phyloP scores from a whole-genome alignment of 2,329 filamentous ascomycete species.

The Fusarium phyllophilum region DNA sequence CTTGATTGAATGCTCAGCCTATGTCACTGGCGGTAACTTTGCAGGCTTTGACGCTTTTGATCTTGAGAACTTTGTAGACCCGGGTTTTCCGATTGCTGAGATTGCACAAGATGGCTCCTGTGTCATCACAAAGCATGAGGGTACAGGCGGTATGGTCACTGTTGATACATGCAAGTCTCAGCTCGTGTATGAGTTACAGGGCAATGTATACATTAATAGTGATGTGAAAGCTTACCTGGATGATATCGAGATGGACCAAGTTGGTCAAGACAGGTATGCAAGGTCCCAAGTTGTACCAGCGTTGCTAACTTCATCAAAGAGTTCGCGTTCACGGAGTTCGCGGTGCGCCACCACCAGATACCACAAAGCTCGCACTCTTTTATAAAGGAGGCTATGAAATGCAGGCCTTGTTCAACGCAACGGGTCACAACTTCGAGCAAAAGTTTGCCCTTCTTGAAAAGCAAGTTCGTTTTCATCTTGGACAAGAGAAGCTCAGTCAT shows the following conservation, averaged over 20 bases:
- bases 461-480: background rate
- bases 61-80: background rate
- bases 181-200: background rate
- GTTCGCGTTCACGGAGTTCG: background rate
- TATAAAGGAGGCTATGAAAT: background rate
- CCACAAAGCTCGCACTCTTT: background rate
- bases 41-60: background rate
- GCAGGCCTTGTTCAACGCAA: background rate
- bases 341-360: background rate
- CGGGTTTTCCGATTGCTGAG: background rate
- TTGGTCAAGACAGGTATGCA: background rate
- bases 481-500: background rate
- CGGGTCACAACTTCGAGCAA: background rate
- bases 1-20: background rate
- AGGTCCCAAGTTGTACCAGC: too few relatives aligned
- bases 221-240: background rate
- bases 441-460: background rate
- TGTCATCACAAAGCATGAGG: background rate
- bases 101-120: background rate
- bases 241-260: background rate
- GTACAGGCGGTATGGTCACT: background rate
- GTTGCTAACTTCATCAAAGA: background rate
- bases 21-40: background rate
- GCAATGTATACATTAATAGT: background rate
- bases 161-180: background rate